A percentile compares a stretch with the other conserved stretches of the same genome.
These are phyloP conservation scores for Cyphellophora europaea DNA, from an alignment of 2,329 filamentous ascomycete species.

Conservation along the genomic window DNA sequence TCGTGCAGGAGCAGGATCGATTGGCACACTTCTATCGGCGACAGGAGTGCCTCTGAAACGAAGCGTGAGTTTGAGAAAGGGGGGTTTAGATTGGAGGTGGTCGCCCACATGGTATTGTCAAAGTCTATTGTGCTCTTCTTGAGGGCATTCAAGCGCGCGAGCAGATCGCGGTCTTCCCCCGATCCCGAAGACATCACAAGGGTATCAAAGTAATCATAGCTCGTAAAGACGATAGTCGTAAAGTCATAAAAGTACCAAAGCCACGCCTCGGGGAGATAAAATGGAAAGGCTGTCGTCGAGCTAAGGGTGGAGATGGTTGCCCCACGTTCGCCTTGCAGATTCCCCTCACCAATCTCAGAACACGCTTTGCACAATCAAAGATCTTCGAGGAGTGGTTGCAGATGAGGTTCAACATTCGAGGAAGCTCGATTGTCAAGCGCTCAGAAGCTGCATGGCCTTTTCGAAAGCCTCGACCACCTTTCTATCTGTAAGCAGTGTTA, in stretches of 20 bases:
- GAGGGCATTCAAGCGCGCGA: constrained; percentile 25
- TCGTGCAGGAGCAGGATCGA: constrained; percentile 12
- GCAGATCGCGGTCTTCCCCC: constrained; percentile 20
- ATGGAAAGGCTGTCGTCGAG: no score
- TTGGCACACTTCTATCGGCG: constrained; percentile 1
- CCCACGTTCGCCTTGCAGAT: no score
- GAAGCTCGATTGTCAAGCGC: background rate
- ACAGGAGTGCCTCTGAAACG: no score
- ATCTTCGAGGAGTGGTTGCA: no score
- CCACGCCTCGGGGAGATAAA: no score
- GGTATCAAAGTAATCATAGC: constrained; percentile 6
- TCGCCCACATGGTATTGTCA: constrained; percentile 20
- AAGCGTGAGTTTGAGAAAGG: no score
- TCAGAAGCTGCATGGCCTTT: constrained; percentile 34
- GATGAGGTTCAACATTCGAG: no score
- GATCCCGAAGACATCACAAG: constrained; percentile 14
- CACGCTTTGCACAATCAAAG: no score
- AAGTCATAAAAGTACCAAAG: no score
- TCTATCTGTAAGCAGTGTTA: constrained; percentile 22
- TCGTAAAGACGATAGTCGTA: background rate
- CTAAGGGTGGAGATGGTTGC: no score
- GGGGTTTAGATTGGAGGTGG: no score
- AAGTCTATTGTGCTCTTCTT: constrained; percentile 24
- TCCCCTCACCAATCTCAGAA: no score
- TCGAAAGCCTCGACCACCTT: constrained; percentile 40